Percentiles rank a stretch among this genome's conserved stretches.
phyloP scores from a whole-genome alignment of 2,329 filamentous ascomycete species.

The Intubia oerlemansii region DNA sequence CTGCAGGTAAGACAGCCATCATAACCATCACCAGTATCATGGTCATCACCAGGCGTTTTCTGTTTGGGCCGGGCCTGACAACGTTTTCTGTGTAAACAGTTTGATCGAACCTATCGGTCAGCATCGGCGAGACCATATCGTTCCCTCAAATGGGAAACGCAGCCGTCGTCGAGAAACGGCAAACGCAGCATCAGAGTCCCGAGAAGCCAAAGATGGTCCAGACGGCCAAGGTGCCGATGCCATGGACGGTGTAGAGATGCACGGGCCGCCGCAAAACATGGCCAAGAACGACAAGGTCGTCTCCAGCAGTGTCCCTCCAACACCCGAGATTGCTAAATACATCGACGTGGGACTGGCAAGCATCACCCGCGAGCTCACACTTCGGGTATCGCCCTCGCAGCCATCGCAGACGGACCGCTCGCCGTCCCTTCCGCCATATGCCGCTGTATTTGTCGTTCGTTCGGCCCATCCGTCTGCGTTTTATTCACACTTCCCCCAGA shows the following conservation, averaged over 20 bases:
- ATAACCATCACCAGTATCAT: constrained; percentile 17
- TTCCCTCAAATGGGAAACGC: constrained; percentile 39
- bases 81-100: no score
- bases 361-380: constrained; percentile 37
- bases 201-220: no score
- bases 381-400: not conserved
- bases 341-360: constrained; percentile 44
- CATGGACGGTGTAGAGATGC: no score
- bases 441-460: constrained; percentile 34
- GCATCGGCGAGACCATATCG: constrained; percentile 30
- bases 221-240: no score
- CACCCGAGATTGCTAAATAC: constrained; percentile 30
- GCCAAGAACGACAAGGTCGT: no score
- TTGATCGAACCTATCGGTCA: constrained; percentile 41
- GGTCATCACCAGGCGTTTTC: no score
- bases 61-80: no score
- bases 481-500: constrained; percentile 34
- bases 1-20: constrained; percentile 28
- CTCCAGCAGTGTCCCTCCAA: constrained; percentile 17
- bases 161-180: no score
- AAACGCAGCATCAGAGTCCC: no score
- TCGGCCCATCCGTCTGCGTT: constrained; percentile 35
- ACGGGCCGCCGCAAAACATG: no score
- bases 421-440: constrained; percentile 21
- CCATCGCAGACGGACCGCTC: no score